phyloP scores from a whole-genome alignment of 2,329 filamentous ascomycete genomes.

The Trichoderma arundinaceum region DNA sequence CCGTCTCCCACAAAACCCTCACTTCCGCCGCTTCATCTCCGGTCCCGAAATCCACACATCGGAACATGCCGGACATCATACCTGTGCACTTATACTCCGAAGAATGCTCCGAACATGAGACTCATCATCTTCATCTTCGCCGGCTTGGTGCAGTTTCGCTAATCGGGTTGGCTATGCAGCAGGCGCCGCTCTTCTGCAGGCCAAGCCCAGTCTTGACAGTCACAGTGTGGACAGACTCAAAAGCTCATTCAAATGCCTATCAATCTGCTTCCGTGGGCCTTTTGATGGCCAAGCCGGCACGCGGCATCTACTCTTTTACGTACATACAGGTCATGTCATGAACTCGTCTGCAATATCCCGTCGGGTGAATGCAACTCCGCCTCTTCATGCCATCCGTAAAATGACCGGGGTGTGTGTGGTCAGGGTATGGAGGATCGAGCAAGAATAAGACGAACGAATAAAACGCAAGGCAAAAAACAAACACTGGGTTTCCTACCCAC shows the following conservation, averaged over 20 bases:
- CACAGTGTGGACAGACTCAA: not conserved
- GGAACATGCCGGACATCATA: not conserved
- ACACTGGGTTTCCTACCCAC: not conserved
- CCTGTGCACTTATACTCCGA: not conserved
- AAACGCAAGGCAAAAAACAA: not conserved
- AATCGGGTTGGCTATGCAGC: not conserved
- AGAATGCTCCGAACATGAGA: too few relatives aligned
- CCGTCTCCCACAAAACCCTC: not conserved
- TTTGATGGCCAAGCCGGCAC: not conserved
- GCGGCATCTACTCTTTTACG: not conserved
- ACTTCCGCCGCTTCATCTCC: not conserved
- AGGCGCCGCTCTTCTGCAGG: not conserved
- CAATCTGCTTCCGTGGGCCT: not conserved
- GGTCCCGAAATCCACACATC: not conserved
- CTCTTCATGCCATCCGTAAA: conserved; percentile 17
- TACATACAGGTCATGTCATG: not conserved
- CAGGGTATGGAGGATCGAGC: conserved; percentile 4
- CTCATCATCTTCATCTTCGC: not conserved
- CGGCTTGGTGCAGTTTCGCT: not conserved
- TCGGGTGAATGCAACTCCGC: conserved; percentile 14
- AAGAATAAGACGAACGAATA: not conserved
- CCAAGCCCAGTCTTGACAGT: not conserved
- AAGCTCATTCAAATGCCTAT: not conserved
- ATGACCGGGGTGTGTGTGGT: not conserved
- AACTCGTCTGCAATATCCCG: conserved; percentile 17